Conservation (phyloP, 257 asterid genomes). For the Anisodus tanguticus region DNA sequence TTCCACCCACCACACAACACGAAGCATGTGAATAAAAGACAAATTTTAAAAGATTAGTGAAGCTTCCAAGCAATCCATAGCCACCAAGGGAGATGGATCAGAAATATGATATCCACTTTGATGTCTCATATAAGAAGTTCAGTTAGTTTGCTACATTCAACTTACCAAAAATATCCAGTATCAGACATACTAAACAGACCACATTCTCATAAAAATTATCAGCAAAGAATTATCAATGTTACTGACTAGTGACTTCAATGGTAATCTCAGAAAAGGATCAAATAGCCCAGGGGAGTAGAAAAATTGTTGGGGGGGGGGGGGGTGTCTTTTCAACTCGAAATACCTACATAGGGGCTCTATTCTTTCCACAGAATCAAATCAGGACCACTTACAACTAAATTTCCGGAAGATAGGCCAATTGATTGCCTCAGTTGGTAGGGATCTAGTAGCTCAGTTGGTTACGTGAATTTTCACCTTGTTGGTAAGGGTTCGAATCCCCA, state of each 20-base stretch:
- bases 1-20: neutral
- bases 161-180: neutral
- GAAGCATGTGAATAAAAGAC: neutral
- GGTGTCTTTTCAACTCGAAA: no score
- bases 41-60: neutral
- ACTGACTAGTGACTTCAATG: neutral
- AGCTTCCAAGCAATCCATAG: neutral
- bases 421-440: neutral
- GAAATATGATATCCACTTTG: neutral
- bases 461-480: no score
- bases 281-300: neutral
- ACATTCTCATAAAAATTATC: neutral
- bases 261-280: neutral
- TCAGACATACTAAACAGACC: neutral
- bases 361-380: neutral
- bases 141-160: neutral
- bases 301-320: no score
- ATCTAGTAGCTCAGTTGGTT: no score
- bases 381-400: neutral
- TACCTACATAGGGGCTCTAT: no score
- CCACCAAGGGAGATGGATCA: conserved; percentile 18
- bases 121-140: neutral
- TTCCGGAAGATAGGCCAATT: neutral
- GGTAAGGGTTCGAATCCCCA: no score
- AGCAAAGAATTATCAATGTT: neutral